A percentile compares a stretch with the other conserved stretches of the same genome.
Evolutionary conservation across 495 filamentous ascomycete genomes (phyloP).

Genomic region (Penicillium mononematosum): DNA sequence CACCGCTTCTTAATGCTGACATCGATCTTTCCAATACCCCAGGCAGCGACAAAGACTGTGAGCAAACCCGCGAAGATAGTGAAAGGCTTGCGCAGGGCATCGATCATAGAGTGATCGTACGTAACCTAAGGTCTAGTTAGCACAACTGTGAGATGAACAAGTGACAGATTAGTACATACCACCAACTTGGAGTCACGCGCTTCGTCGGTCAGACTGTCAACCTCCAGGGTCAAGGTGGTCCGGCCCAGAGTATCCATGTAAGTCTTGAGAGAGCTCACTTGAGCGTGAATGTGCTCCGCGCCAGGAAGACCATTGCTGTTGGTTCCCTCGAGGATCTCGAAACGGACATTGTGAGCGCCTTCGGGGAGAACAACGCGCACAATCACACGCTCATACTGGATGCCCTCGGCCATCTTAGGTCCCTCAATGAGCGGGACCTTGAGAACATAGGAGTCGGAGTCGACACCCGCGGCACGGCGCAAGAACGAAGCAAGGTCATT

Average conservation of each 20-base stretch:
- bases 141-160: neutral
- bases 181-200: constrained; percentile 75
- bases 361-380: constrained; percentile 86
- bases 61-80: constrained; percentile 74
- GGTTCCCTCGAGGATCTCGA: constrained; percentile 37
- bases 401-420: constrained; percentile 75
- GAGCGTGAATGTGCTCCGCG: constrained; percentile 37
- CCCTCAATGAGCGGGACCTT: constrained; percentile 97
- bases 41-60: constrained; percentile 70
- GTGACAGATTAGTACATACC: constrained; percentile 38
- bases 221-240: constrained; percentile 75
- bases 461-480: constrained; percentile 51
- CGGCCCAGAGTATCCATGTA: constrained; percentile 94
- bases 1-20: constrained; percentile 62
- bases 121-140: constrained; percentile 48
- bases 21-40: constrained; percentile 75
- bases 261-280: constrained; percentile 67
- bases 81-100: constrained; percentile 80
- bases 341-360: constrained; percentile 76
- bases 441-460: constrained; percentile 70
- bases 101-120: constrained; percentile 79
- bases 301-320: constrained; percentile 42
- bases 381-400: constrained; percentile 79
- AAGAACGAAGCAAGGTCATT: constrained; percentile 74
- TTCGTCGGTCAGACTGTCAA: constrained; percentile 85